A percentile compares a stretch with the other conserved stretches of the same genome.
Conservation (phyloP, 1,284 basidiomycete species). For the Tetrapyrgos nigripes region DNA sequence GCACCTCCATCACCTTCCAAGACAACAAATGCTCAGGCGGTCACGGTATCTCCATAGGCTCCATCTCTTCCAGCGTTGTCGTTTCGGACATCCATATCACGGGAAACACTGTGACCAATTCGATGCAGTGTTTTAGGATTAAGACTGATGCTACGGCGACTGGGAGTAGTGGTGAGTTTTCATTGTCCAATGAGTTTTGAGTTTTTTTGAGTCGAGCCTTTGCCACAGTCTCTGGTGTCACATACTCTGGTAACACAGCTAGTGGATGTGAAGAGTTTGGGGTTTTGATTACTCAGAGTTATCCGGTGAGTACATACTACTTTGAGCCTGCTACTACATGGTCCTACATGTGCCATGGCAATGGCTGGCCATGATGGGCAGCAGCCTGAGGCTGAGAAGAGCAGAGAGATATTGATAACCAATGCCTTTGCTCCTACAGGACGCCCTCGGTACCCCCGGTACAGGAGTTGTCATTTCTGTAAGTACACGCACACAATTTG, state of each 20-base stretch:
- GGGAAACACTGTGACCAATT: slow-evolving; percentile 49
- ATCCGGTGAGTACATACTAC: slow-evolving; percentile 37
- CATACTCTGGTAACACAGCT: slow-evolving; percentile 52
- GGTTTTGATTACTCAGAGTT: slow-evolving; percentile 54
- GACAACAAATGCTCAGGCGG: slow-evolving; percentile 53
- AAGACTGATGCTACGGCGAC: slow-evolving; percentile 48
- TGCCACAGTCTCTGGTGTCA: slow-evolving; percentile 46
- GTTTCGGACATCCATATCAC: slow-evolving; percentile 54
- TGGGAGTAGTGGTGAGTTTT: slow-evolving; percentile 16
- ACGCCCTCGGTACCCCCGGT: slow-evolving; percentile 50
- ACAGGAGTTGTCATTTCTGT: slow-evolving; percentile 44
- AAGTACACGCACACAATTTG: not conserved
- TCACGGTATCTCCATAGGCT: slow-evolving; percentile 62
- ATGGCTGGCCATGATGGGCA: too few relatives aligned
- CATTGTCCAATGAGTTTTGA: not conserved
- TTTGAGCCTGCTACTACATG: not conserved
- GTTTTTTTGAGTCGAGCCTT: not conserved
- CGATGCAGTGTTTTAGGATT: slow-evolving; percentile 52
- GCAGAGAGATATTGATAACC: not conserved
- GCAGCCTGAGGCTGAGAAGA: too few relatives aligned
- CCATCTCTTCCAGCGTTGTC: slow-evolving; percentile 50
- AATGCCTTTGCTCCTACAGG: not conserved
- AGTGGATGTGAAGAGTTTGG: slow-evolving; percentile 47
- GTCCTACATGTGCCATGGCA: too few relatives aligned
- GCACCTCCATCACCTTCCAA: slow-evolving; percentile 51